phyloP scores from a whole-genome alignment of 345 rosid genomes.

The Passiflora organensis region DNA sequence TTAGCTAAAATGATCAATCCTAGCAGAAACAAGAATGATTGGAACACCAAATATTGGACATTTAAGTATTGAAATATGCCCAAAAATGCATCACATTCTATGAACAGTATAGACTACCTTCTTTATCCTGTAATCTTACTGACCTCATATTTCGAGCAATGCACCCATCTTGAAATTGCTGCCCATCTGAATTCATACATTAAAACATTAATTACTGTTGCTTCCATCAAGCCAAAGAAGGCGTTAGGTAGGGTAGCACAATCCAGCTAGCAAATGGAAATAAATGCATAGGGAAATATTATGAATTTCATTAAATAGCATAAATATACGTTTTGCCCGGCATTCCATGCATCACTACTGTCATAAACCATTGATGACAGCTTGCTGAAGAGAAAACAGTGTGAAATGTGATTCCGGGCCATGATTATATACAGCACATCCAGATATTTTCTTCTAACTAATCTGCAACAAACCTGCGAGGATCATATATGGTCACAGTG shows the following conservation, averaged over 20 bases:
- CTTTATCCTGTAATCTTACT: too few relatives aligned
- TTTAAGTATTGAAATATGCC: neutral
- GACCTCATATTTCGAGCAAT: conserved; percentile 72
- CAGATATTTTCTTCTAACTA: neutral
- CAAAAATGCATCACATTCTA: too few relatives aligned
- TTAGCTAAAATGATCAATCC: neutral
- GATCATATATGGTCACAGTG: conserved; percentile 62
- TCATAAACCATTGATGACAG: neutral
- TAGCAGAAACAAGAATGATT: too few relatives aligned
- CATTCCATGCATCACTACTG: neutral
- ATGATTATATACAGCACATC: neutral
- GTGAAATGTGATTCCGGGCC: conserved; percentile 2
- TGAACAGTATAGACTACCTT: too few relatives aligned
- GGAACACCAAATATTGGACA: neutral
- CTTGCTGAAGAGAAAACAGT: neutral
- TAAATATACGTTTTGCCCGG: neutral
- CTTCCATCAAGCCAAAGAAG: neutral
- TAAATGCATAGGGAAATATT: neutral
- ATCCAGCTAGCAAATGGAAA: neutral
- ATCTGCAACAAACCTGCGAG: conserved; percentile 48
- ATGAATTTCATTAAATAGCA: neutral
- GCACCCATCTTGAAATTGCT: conserved; percentile 51
- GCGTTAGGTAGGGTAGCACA: too few relatives aligned
- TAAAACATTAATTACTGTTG: conserved; percentile 12
- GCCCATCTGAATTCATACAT: conserved; percentile 42